Evolutionary conservation across 2,329 filamentous ascomycete species (phyloP).

Genomic region (Talaromyces piceae): DNA sequence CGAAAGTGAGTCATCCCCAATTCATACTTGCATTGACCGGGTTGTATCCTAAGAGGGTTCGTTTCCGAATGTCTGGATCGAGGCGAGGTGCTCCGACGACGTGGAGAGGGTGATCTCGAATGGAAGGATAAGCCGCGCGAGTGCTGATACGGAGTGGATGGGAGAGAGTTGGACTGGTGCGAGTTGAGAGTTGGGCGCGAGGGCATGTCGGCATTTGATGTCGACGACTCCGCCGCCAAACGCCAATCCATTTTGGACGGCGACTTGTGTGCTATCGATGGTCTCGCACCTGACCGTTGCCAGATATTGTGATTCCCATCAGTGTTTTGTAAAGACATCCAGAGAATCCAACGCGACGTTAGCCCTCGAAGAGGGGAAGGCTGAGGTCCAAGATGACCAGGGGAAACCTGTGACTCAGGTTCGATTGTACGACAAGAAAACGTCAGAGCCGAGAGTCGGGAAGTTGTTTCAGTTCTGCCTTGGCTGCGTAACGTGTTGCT

Average conservation of each 20-base stretch:
- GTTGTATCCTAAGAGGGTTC: slow-evolving; percentile 62
- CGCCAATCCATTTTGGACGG: slow-evolving; percentile 37
- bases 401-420: slow-evolving; percentile 8
- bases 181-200: slow-evolving; percentile 46
- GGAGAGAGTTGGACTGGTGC: slow-evolving; percentile 79
- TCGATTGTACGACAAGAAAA: background rate
- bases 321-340: slow-evolving; percentile 33
- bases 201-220: slow-evolving; percentile 25
- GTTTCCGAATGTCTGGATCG: slow-evolving; percentile 86
- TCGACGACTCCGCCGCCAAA: slow-evolving; percentile 22
- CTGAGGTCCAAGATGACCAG: slow-evolving; percentile 10
- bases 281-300: slow-evolving; percentile 33
- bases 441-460: background rate
- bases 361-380: slow-evolving; percentile 14
- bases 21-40: slow-evolving; percentile 76
- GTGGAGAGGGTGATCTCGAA: slow-evolving; percentile 75
- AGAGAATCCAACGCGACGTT: slow-evolving; percentile 31
- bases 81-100: slow-evolving; percentile 70
- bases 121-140: slow-evolving; percentile 73
- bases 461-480: background rate
- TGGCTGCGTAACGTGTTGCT: background rate
- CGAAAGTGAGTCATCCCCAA: slow-evolving; percentile 73
- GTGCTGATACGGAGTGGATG: slow-evolving; percentile 86
- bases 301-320: slow-evolving; percentile 36
- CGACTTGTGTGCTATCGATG: slow-evolving; percentile 36